Conservation (phyloP, 2,329 filamentous ascomycete species). For the Calonectria ilicicola region DNA sequence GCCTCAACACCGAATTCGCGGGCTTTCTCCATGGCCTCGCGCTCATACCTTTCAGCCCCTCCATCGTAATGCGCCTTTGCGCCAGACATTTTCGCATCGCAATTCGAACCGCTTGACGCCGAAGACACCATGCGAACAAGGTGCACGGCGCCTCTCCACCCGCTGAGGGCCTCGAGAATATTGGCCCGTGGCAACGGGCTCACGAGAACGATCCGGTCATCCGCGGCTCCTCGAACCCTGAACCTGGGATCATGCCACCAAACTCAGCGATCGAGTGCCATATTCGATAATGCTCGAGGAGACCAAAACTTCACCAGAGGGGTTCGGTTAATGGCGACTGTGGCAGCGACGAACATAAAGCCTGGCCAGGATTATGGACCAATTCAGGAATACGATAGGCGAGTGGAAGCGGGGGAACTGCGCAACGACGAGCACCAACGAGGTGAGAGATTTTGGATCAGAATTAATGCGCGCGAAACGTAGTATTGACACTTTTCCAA, state of each 20-base stretch:
- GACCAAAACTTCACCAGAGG: slow-evolving; percentile 24
- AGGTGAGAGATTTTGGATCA: slow-evolving; percentile 62
- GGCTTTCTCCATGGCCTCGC: slow-evolving; percentile 33
- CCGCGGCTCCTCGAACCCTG: slow-evolving; percentile 26
- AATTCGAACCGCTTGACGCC: slow-evolving; percentile 11
- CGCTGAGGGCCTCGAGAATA: slow-evolving; percentile 25
- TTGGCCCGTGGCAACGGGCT: slow-evolving; percentile 30
- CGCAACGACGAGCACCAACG: slow-evolving; percentile 93
- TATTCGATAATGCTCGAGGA: slow-evolving; percentile 7
- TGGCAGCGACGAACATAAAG: slow-evolving; percentile 32
- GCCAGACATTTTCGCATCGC: slow-evolving; percentile 3
- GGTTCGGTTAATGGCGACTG: slow-evolving; percentile 46
- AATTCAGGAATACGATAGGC: slow-evolving; percentile 86
- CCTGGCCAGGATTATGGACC: slow-evolving; percentile 69
- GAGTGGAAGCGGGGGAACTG: slow-evolving; percentile 79
- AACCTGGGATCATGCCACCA: slow-evolving; percentile 20
- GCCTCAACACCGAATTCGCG: slow-evolving; percentile 41
- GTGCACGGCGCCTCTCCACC: slow-evolving; percentile 32
- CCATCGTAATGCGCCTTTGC: slow-evolving; percentile 20
- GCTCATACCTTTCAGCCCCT: slow-evolving; percentile 16
- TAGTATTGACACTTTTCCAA: slow-evolving; percentile 27
- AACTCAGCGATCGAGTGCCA: slow-evolving; percentile 5
- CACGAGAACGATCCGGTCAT: slow-evolving; percentile 38
- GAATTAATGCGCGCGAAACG: neutral
- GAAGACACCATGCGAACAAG: slow-evolving; percentile 34